Evolutionary conservation across 208 protist genomes (phyloP), one percentile per base, ranked within the genome.

Genomic region (Crithidia mellificae): DNA sequence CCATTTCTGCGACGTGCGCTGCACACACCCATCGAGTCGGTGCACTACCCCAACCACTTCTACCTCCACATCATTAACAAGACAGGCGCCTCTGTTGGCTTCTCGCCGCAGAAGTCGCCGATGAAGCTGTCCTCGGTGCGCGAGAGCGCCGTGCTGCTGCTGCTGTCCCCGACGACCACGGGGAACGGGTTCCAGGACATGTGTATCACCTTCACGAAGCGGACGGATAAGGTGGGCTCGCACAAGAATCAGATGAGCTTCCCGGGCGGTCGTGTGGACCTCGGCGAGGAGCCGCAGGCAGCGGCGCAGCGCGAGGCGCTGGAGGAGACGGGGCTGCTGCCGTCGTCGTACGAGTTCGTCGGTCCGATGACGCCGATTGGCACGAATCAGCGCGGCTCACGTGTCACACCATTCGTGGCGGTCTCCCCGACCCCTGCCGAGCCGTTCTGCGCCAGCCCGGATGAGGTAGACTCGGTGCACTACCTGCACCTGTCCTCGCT

Each of bases 171-270:
- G 0, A 58, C 81, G 0, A 29, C 70, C 1, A 68, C 72, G 15
- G 75, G 56, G 17, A 24, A 38, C 19, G 77, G 56, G 22, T 90
- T 91, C 67, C 83, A 90, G 56, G 91, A 94, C 68, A 80, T 94
- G 77, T 93, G 86, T 73, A 83, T 96, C 56, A 91, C 87, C 1
- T 72, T 96, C n/a, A 94, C 88, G 19, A 89, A 93, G 68, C 80
- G 91, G n/a, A 81, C 83, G 2, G 58, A 66, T 19, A 77, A 63
- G 41, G 63, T 93, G 19, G 68, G 80, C 50, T 75, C 58, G n/a
- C 88, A 94, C 72, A 81, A 79, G 36, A 74, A 80, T 32, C 77
- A 96, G 58, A 91, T 94, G 76, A 91, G 85, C 63, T 94, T 96
- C 65, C 91, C 91, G 0, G 88, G 88, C 36, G 91, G 88, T 19